These are phyloP conservation scores for Coriolopsis trogii DNA, from an alignment of 1,284 basidiomycete genomes.

Conservation along the genomic window DNA sequence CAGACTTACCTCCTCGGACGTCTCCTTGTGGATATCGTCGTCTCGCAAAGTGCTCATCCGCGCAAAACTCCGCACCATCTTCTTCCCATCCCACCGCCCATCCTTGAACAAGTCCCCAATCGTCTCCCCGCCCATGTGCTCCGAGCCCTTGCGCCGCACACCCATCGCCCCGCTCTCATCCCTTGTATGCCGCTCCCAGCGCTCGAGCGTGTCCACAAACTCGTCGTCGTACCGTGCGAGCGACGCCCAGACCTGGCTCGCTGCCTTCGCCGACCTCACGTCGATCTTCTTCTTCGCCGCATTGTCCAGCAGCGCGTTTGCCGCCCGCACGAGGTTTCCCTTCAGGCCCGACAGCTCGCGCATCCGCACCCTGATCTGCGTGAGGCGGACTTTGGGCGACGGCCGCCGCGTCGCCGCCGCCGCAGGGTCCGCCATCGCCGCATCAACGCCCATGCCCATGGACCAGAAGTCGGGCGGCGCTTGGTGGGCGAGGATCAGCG, in stretches of 20 bases:
- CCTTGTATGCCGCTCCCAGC: conserved; percentile 59
- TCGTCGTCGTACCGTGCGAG: conserved; percentile 78
- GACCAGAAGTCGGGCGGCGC: conserved; percentile 55
- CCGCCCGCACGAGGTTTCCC: conserved; percentile 54
- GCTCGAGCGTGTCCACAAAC: conserved; percentile 62
- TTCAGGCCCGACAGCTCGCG: conserved; percentile 54
- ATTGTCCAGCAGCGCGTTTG: conserved; percentile 54
- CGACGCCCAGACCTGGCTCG: conserved; percentile 68
- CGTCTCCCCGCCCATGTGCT: conserved; percentile 39
- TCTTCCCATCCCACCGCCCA: conserved; percentile 67
- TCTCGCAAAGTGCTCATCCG: conserved; percentile 50
- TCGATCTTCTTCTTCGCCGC: conserved; percentile 37
- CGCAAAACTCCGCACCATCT: conserved; percentile 80
- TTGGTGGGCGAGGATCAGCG: conserved; percentile 58
- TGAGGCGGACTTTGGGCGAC: conserved; percentile 42
- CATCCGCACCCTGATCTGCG: conserved; percentile 59
- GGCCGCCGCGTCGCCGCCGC: conserved; percentile 21
- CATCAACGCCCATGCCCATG: too few relatives aligned
- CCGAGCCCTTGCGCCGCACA: conserved; percentile 38
- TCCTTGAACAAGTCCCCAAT: conserved; percentile 49
- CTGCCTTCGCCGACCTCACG: conserved; percentile 25
- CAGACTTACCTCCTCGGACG: conserved; percentile 32
- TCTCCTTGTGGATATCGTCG: conserved; percentile 37
- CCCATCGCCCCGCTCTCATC: conserved; percentile 44
- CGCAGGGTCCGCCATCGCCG: too few relatives aligned